Evolutionary conservation across 768 basidiomycete genomes (phyloP).

Genomic region (Pleurotus platypus): DNA sequence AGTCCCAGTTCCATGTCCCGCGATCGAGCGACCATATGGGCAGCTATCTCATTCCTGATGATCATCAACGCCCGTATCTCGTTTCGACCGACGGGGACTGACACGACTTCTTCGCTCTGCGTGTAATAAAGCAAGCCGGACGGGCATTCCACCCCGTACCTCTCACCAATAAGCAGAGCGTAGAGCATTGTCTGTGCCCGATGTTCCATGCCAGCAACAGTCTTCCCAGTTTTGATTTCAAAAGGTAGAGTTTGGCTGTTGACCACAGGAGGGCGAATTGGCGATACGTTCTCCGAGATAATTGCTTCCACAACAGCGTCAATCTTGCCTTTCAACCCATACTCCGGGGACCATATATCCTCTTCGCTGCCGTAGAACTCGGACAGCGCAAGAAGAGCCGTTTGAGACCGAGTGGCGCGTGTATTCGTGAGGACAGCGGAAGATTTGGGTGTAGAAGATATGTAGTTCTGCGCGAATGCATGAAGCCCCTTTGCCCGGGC

Average conservation of each 20-base stretch:
- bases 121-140: constrained; percentile 93
- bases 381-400: constrained; percentile 66
- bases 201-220: constrained; percentile 79
- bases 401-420: constrained; percentile 43
- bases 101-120: constrained; percentile 82
- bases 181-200: constrained; percentile 98
- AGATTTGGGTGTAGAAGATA: constrained; percentile 62
- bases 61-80: constrained; percentile 84
- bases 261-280: constrained; percentile 17
- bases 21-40: constrained; percentile 61
- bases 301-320: constrained; percentile 82
- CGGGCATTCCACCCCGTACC: constrained; percentile 80
- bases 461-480: constrained; percentile 63
- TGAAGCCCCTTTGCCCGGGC: constrained; percentile 61
- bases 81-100: constrained; percentile 74
- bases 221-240: constrained; percentile 94
- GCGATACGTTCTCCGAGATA: constrained; percentile 41
- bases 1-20: constrained; percentile 13
- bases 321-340: constrained; percentile 93
- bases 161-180: constrained; percentile 83
- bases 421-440: constrained; percentile 68
- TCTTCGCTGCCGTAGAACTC: constrained; percentile 88
- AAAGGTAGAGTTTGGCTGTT: constrained; percentile 54
- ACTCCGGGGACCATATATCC: constrained; percentile 95
- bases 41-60: constrained; percentile 81